Evolutionary conservation across 2,329 filamentous ascomycete species (phyloP).

Genomic region (Fusarium sp.): DNA sequence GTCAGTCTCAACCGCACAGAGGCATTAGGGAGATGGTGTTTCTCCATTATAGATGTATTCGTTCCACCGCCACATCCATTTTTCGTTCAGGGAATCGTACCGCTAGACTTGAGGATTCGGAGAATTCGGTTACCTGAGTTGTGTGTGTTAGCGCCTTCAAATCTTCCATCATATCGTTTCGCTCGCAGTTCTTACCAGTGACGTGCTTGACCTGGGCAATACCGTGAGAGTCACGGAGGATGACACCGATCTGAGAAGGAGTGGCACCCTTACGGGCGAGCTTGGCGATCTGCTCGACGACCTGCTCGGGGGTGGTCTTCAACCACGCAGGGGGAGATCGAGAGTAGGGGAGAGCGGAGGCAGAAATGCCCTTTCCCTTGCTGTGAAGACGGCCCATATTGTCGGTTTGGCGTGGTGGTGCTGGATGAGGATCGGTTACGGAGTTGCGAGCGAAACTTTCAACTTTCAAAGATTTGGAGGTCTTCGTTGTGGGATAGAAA

Average conservation of each 20-base stretch:
- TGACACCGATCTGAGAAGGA: conserved; percentile 98
- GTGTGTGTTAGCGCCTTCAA: conserved; percentile 52
- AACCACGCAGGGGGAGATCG: conserved; percentile 93
- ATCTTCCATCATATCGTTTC: background rate
- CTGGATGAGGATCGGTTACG: conserved; percentile 47
- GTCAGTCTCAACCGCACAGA: conserved; percentile 94
- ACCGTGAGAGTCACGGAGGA: conserved; percentile 98
- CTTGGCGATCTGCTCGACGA: conserved; percentile 99
- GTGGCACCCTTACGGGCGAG: conserved; percentile 99
- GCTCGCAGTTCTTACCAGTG: conserved; percentile 76
- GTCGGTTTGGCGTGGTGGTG: conserved; percentile 57
- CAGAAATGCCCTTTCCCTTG: conserved; percentile 99
- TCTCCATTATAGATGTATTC: conserved; percentile 46
- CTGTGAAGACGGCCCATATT: conserved; percentile 98
- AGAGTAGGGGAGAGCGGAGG: conserved; percentile 96
- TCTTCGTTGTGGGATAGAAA: conserved; percentile 42
- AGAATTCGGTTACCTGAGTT: conserved; percentile 96
- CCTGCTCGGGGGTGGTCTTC: conserved; percentile 98
- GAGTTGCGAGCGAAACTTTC: conserved; percentile 53
- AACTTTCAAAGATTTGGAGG: conserved; percentile 8
- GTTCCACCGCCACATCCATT: conserved; percentile 46
- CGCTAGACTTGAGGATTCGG: conserved; percentile 96
- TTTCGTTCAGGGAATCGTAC: conserved; percentile 72
- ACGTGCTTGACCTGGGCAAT: conserved; percentile 98
- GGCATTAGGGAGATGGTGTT: conserved; percentile 64